These are phyloP conservation scores for Picochlorum sp. DNA, from an alignment of 139 green algal species.

Conservation along the genomic window DNA sequence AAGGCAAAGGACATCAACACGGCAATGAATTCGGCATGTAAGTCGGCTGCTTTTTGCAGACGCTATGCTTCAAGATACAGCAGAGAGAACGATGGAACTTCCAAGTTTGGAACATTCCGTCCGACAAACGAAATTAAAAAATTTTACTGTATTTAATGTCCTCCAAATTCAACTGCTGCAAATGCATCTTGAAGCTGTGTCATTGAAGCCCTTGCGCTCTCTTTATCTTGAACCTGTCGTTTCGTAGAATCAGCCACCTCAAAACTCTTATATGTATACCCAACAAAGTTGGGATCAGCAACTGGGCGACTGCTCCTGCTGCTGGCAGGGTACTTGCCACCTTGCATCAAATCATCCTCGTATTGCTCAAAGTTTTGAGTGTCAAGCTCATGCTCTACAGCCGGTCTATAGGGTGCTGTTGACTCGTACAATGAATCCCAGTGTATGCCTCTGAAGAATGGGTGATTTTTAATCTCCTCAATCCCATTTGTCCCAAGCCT, in stretches of 20 bases:
- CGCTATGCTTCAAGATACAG: no score
- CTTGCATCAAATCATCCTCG: conserved; percentile 60
- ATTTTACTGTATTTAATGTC: conserved; percentile 1
- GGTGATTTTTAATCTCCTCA: conserved; percentile 69
- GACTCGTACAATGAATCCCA: conserved; percentile 67
- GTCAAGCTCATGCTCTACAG: conserved; percentile 82
- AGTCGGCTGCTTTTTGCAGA: no score
- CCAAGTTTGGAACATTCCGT: no score
- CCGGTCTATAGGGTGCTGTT: conserved; percentile 65
- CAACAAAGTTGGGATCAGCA: conserved; percentile 87
- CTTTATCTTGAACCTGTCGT: conserved; percentile 18
- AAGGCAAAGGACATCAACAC: no score
- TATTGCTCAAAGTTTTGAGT: conserved; percentile 98
- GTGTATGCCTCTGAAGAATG: conserved; percentile 84
- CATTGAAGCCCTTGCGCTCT: conserved; percentile 10
- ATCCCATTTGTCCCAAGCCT: conserved; percentile 67
- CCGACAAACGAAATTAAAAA: no score
- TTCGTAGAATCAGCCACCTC: conserved; percentile 40
- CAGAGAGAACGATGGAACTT: no score
- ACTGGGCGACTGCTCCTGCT: conserved; percentile 19
- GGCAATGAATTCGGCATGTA: no score
- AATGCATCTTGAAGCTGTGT: conserved; percentile 22
- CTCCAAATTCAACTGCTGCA: conserved; percentile 8
- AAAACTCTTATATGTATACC: conserved; percentile 97
- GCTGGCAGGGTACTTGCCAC: neutral